Base-by-base conservation (phyloP, 1,284 basidiomycete genomes). In the Trametes hirsuta region DNA sequence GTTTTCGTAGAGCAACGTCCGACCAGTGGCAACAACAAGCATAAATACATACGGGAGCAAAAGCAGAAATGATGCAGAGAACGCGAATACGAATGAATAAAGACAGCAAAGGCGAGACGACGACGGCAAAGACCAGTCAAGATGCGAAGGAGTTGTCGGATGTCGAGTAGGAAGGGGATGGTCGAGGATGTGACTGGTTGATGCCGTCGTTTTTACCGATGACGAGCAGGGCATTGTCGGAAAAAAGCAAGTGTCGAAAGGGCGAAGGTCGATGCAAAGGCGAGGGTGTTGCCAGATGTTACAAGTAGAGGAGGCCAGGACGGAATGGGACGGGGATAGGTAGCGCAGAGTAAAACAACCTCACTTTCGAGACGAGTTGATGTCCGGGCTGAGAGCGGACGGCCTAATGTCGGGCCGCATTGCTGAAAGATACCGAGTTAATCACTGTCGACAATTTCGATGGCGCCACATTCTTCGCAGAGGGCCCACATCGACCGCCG, bases 401-500 rank as follows among this genome's bases (percentile, higher is more conserved):
- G 30, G 30, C 30, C 30, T 8, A 8, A 30, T 8, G 30, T 30
- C 30, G 44, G 44, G 24, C 44, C 24, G 22, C 44, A 14, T 46
- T 9, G 10, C 24, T 9, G 44, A 25, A 24, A 25, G 10, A 10
- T 9, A 24, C 6, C 25, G 22, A 47, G 30, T 62, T 76, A 88
- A 73, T 90, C 87, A 74, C 80, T 81, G 73, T 91, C 87, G 75
- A 93, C 88, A 86, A 92, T 92, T 68, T 90, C 90, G 73, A 93
- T 91, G 58, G 91, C 87, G 74, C 91, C 91, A 72, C 91, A 93
- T 78, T 91, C 82, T 80, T 92, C 88, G 74, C 91, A 93, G 72
- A 89, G 87, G 66, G 86, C 88, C 90, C 90, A 93, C 87, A 93
- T 93, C 30, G 90, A 87, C 66, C 76, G 69, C 53, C 70, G 70